Evolutionary conservation across 805 yeast genomes (phyloP), one percentile per base, ranked within the genome.

Genomic region (Saturnispora saitoi): DNA sequence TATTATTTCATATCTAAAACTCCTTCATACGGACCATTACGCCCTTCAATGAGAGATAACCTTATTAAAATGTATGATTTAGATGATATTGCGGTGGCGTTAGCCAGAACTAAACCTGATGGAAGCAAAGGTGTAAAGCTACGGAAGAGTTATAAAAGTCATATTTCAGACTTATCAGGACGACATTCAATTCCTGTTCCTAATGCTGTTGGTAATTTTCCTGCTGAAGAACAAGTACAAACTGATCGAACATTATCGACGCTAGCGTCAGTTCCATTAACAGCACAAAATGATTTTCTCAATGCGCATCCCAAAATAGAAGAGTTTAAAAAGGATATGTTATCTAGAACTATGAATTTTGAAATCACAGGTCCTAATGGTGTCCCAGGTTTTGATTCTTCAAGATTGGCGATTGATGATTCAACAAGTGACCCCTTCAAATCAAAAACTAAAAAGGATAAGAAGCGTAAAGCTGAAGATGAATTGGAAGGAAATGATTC

Each of bases 141-240:
- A 48, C 76, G 99, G 58, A 93, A 93, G 66, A 88, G 97, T 0
- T 93, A 93, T 68, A 93, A 93, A 64, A 89, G 90, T 54, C 98
- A 91, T 62, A 84, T 93, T 12, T 72, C 76, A 34, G 97, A 90
- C 56, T 69, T 93, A 28, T 86, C 96, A 0, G 97, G 90, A 2
- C 83, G 81, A 59, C 86, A 81, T 55, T 71, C 71, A 32, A 79
- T 84, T 37, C 85, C 86, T n/a, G 72, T 66, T 4, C 48, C 48
- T 2, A 46, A 46, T 31, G 44, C 48, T 2, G 34, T 46, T 9
- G 31, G 39, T n/a, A 40, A 39, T 32, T 46, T 32, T 28, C 39
- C 38, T 24, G 36, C 31, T 2, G 48, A 46, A 26, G 48, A 46
- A 32, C 38, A 32, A 24, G 24, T n/a, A 8, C 42, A 46, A 17